Conservation (phyloP, 345 rosid species). For the Bruguiera sexangula region DNA sequence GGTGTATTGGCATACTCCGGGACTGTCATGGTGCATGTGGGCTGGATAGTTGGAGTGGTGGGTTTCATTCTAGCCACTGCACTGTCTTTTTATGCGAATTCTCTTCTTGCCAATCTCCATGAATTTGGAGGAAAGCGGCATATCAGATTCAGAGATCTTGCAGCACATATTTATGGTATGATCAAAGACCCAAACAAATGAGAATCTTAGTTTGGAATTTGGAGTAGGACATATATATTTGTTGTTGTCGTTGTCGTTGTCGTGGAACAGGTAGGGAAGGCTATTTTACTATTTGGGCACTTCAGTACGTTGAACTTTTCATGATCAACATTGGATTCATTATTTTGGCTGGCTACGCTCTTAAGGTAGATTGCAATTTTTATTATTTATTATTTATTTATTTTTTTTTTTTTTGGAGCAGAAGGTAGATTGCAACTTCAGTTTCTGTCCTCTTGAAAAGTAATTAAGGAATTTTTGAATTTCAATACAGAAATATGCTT, state of each 20-base stretch:
- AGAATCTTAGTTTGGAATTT: not conserved
- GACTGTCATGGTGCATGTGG: slow-evolving; percentile 83
- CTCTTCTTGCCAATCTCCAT: slow-evolving; percentile 83
- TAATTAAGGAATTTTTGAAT: no score
- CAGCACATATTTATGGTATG: slow-evolving; percentile 73
- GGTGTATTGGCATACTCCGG: slow-evolving; percentile 89
- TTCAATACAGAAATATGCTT: not conserved
- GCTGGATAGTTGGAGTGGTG: slow-evolving; percentile 73
- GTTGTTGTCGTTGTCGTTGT: not conserved
- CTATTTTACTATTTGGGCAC: slow-evolving; percentile 63
- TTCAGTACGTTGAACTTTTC: slow-evolving; percentile 76
- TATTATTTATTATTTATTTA: not conserved
- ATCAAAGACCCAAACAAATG: not conserved
- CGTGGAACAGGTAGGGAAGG: slow-evolving; percentile 52
- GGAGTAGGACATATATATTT: not conserved
- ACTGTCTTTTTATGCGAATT: slow-evolving; percentile 71
- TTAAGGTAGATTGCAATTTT: slow-evolving; percentile 42
- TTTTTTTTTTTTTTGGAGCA: not conserved
- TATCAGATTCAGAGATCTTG: slow-evolving; percentile 91
- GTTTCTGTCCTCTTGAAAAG: not conserved
- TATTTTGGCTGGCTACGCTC: no score
- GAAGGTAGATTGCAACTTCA: no score
- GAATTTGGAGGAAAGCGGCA: slow-evolving; percentile 86
- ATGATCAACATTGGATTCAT: slow-evolving; percentile 80
- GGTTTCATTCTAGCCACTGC: slow-evolving; percentile 69